Base-by-base conservation (phyloP, 257 asterid species). In the Gentiana dahurica region DNA sequence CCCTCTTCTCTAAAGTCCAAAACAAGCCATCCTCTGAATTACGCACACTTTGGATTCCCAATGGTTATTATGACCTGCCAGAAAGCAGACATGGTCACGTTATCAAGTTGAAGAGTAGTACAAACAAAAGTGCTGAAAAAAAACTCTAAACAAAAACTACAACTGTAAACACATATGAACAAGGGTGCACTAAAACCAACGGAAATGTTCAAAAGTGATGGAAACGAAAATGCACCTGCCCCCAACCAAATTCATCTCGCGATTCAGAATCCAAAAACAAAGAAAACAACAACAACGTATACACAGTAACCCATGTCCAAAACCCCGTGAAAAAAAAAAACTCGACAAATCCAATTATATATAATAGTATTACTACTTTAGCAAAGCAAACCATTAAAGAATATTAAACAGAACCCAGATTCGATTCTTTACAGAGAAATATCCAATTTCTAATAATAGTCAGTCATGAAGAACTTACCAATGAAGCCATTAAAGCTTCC, bases 161-260 rank as follows among this genome's bases (percentile, higher is more conserved):
- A 71, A 68, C 63, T 54, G 47, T 49, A 50, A 15, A 63, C 64
- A 68, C 45, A 52, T 38, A 65, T 59, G 65, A 70, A 75, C 75
- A 75, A 69, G 58, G 67, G 63, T 54, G 71, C 84, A 77, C 86
- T 59, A 70, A 12, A 60, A 76, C 74, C 83, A 68, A 84, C 60
- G 72, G 41, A 55, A 15, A 35, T 72, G 77, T 69, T 72, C 64
- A 51, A 44, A 60, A 72, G 70, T 65, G 49, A 72, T 55, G 53
- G 47, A 72, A 64, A 34, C 7, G 15, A 63, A 63, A 61, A 65
- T 33, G 39, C 48, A 52, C 39, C 46, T 46, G 53, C 60, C 64
- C 60, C 65, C 62, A 56, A 34, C 61, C 65, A 65, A 71, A 55
- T n/a, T 62, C 33, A 57, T 49, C 51, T 56, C 54, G 46, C 15